Evolutionary conservation across 805 yeast genomes (phyloP), one percentile per base, ranked within the genome.

Genomic region (Torulaspora gathmanii): DNA sequence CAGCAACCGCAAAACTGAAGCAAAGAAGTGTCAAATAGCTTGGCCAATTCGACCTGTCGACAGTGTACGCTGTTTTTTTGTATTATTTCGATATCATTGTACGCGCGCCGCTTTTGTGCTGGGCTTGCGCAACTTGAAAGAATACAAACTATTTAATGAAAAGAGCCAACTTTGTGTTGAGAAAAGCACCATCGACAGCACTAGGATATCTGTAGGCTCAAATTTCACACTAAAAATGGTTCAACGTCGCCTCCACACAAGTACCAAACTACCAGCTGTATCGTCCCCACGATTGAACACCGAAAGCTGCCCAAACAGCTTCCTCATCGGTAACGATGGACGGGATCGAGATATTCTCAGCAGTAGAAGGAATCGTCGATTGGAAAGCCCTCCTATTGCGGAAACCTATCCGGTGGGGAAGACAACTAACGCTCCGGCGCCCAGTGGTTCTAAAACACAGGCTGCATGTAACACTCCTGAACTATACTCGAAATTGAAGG

Each of bases 1-100:
- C 71, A 9, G 89, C 89, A 5, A 75, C 83, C 3, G 65, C 59
- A 7, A 78, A 74, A 54, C 58, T 80, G 46, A 73, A 58, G 42
- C 56, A 56, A 37, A 56, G 55, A 35, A 51, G 49, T 23, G 15
- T 53, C n/a, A 47, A 51, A 36, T 54, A 44, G 41, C 20, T 15
- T 16, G 20, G 19, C 8, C 5, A 12, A 13, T 6, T 6, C 7
- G 7, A 15, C 20, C 8, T 16, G 11, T 10, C 12, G 2, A 13
- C 22, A 8, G 15, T 22, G 19, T 29, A 7, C 19, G 25, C 22
- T 17, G 16, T n/a, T 33, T 15, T 15, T 41, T 27, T 17, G 15
- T 13, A 20, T 30, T 25, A 8, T 20, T 34, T 43, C 33, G n/a
- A 6, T 16, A 17, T 38, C 26, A 16, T 33, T 19, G 35, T 33